Base-by-base conservation (phyloP, 768 basidiomycete genomes). In the Lenzites betulinus region DNA sequence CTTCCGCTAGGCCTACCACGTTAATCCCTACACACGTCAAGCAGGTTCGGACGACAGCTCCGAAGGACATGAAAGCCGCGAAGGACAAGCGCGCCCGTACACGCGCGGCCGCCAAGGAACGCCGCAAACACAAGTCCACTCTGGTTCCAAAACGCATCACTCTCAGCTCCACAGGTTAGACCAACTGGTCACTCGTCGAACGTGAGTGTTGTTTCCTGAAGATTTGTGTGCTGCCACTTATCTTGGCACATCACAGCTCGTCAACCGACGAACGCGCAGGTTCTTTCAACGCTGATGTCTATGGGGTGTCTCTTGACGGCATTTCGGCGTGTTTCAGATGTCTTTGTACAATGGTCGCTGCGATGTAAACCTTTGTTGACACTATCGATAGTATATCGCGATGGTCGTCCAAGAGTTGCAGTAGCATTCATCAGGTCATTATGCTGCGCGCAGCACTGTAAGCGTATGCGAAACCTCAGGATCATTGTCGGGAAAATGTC, bases 11-110 rank as follows among this genome's bases (percentile, higher is more conserved):
- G n/a, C 54, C 51, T 56, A 46, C 28, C n/a, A 22, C 72, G 18
- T 76, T 87, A 25, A 74, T 89, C 42, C 85, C 88, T 2, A 92
- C 92, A 0, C 88, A 92, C 68, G 79, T 93, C 64, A 95, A 94
- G 68, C 91, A 93, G 64, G 70, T 93, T 22, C 81, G 81, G 18
- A 95, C 93, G 2, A 84, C 86, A 28, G 84, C 86, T 3, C 93
- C 93, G 1, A 86, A 83, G 66, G 89, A 94, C 67, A 89, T 92
- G 82, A 89, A 82, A 68, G 79, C 75, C 33, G 85, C 86, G 33
- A 92, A 88, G 68, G 80, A 84, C 57, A 69, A 75, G 52, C 80
- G 91, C 58, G 69, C 72, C 38, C 75, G 76, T 66, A 84, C 79
- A 20, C 84, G 78, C 61, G 72, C 74, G 13, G 78, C 75, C 36